Evolutionary conservation across 1,284 basidiomycete species (phyloP).

Genomic region (Cutaneotrichosporon arboriforme): DNA sequence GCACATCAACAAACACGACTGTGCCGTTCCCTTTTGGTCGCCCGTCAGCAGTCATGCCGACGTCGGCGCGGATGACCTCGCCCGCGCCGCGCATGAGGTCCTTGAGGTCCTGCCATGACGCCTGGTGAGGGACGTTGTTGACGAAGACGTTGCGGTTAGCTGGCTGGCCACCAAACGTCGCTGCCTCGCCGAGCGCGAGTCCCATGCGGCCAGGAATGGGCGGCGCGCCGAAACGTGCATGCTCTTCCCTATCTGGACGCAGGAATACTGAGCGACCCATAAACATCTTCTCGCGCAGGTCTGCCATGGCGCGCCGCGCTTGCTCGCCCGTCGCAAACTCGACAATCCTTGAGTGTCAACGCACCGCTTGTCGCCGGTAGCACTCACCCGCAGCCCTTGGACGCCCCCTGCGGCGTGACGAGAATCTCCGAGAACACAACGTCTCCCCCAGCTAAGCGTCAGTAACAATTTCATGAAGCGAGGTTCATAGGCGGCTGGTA

Average conservation of each 20-base stretch:
- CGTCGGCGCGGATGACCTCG: conserved; percentile 88
- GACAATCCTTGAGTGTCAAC: conserved; percentile 63
- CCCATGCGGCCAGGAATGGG: conserved; percentile 90
- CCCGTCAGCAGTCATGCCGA: conserved; percentile 86
- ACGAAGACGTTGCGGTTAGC: conserved; percentile 75
- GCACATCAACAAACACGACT: conserved; percentile 85
- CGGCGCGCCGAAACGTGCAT: conserved; percentile 87
- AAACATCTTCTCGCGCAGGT: conserved; percentile 78
- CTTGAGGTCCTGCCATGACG: conserved; percentile 97
- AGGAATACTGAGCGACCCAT: conserved; percentile 92
- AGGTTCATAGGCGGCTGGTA: no score
- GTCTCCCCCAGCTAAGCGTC: conserved; percentile 69
- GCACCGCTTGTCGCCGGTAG: background rate
- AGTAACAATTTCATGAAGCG: background rate
- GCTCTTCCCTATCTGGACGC: conserved; percentile 93
- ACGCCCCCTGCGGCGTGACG: conserved; percentile 88
- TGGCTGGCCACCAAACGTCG: conserved; percentile 62
- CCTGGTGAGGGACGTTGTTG: conserved; percentile 89
- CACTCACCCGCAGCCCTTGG: conserved; percentile 95
- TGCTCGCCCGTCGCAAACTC: conserved; percentile 82
- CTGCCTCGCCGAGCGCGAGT: conserved; percentile 69
- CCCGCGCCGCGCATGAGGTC: conserved; percentile 93
- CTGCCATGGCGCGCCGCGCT: conserved; percentile 73
- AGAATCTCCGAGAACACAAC: conserved; percentile 99
- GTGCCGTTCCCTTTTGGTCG: conserved; percentile 90